A percentile compares a stretch with the other conserved stretches of the same genome.
These are phyloP conservation scores for Helicostylum pulchrum DNA, from an alignment of 192 early-diverging fungal species.

Conservation along the genomic window DNA sequence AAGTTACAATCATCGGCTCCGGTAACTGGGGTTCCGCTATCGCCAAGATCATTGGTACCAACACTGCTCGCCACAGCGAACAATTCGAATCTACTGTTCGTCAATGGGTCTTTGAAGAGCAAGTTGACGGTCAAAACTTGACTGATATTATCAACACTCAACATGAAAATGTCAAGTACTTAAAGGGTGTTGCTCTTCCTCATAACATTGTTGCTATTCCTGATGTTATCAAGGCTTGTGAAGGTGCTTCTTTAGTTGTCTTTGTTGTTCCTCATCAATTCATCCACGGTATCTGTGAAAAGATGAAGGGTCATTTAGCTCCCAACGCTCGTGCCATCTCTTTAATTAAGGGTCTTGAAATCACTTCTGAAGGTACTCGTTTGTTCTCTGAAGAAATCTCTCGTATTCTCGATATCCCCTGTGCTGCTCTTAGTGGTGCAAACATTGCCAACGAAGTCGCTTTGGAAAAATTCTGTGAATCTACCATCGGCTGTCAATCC, in stretches of 20 bases:
- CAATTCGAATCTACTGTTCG: constrained; percentile 76
- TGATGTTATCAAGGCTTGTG: constrained; percentile 72
- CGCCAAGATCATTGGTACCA: constrained; percentile 87
- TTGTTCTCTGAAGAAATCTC: constrained; percentile 82
- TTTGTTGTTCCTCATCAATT: constrained; percentile 98
- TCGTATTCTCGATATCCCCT: constrained; percentile 71
- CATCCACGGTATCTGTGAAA: constrained; percentile 75
- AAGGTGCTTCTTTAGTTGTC: constrained; percentile 86
- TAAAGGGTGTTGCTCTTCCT: constrained; percentile 84
- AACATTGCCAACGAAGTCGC: constrained; percentile 98
- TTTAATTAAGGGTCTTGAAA: constrained; percentile 86
- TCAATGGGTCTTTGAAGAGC: constrained; percentile 98
- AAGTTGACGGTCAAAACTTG: constrained; percentile 74
- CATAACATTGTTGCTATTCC: constrained; percentile 83
- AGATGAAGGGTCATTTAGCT: constrained; percentile 72
- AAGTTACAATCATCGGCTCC: constrained; percentile 87
- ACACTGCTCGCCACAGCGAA: constrained; percentile 61
- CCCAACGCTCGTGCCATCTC: constrained; percentile 84
- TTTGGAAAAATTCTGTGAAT: constrained; percentile 91
- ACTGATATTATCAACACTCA: constrained; percentile 92
- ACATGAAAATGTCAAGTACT: constrained; percentile 91
- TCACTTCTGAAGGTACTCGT: constrained; percentile 68
- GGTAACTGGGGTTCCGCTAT: constrained; percentile 98
- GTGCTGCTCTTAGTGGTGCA: constrained; percentile 88
- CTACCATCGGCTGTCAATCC: constrained; percentile 82